These are phyloP conservation scores for Aristolochia fimbriata DNA, from an alignment of 164 flowering plant species.

Conservation along the genomic window DNA sequence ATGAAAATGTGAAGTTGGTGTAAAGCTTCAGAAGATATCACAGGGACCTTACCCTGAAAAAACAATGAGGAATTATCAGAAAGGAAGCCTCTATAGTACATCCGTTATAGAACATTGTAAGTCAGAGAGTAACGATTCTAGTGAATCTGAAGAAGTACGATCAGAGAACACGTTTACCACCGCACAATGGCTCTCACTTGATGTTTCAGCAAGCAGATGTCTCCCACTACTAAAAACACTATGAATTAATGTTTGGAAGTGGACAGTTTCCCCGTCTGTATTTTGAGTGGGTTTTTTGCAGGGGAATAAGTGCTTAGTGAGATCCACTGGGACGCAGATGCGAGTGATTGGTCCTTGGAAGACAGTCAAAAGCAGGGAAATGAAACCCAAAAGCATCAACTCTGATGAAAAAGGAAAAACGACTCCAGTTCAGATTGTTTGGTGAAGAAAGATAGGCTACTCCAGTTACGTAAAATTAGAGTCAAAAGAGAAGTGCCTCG, in stretches of 20 bases:
- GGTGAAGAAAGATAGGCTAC: neutral
- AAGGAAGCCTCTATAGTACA: neutral
- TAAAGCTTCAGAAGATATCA: constrained; percentile 62
- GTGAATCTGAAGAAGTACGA: neutral
- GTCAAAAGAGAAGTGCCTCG: neutral
- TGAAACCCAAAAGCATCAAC: constrained; percentile 79
- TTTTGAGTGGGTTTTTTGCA: constrained; percentile 19
- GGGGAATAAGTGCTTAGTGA: constrained; percentile 36
- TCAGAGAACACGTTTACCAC: constrained; percentile 8
- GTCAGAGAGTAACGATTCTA: neutral
- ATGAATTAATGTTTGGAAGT: constrained; percentile 1
- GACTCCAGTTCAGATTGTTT: neutral
- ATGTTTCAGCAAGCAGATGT: constrained; percentile 25
- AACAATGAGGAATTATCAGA: neutral
- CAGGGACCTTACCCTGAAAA: constrained; percentile 60
- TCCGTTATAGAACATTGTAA: neutral
- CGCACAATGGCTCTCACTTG: constrained; percentile 14
- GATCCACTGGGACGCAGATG: constrained; percentile 34
- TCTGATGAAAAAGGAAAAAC: constrained; percentile 27
- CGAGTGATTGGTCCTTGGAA: constrained; percentile 30
- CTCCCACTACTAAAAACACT: constrained; percentile 6
- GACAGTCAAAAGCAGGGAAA: constrained; percentile 56
- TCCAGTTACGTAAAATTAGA: neutral
- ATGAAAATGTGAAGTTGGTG: constrained; percentile 90
- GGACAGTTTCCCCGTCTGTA: neutral